Base-by-base conservation (phyloP, 2,329 filamentous ascomycete species). In the Trichoderma sp. region DNA sequence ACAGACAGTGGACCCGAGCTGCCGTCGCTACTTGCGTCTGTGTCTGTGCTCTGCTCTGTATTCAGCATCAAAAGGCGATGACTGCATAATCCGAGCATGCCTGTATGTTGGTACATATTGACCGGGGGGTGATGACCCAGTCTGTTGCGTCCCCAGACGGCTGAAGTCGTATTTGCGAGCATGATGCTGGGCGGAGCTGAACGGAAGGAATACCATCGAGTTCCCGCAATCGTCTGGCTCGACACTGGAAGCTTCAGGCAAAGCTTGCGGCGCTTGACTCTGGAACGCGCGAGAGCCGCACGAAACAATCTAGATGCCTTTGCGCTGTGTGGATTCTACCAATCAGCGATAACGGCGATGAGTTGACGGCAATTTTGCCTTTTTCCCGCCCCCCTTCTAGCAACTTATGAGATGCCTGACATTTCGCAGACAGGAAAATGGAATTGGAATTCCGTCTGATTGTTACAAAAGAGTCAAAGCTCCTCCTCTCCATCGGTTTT, bases 271-370 rank as follows among this genome's bases (percentile, higher is more conserved):
- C 36, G 66, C 28, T 34, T 61, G 28, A 34, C 12, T 61, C 30
- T 61, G 26, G n/a, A 47, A 50, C 8, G 66, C 36, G 66, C 36
- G 66, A 68, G 55, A 68, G 66, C 66, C 26, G 66, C 12, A 20
- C 17, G 23, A 43, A 32, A 32, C 53, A 43, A 57, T 58, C 26
- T 28, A 30, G 47, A 68, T n/a, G 61, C 32, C 34, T 34, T 43
- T 55, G 47, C 50, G n/a, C 47, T 55, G 20, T 13, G 47, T 26
- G 20, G 32, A 26, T n/a, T 67, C 50, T 55, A 15, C 65, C 23
- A 34, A 68, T 61, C 26, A 61, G 39, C 26, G 55, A 4, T 12
- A 9, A 34, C 23, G 55, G 53, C n/a, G 50, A 58, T 58, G 62
- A 65, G 57, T 30, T 50, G 43, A n/a, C n/a, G 50, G 26, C 62